A percentile compares a stretch with the other conserved stretches of the same genome.
Evolutionary conservation across 1,139 yeast species (phyloP).

Genomic region (Scheffersomyces cryptocercus): DNA sequence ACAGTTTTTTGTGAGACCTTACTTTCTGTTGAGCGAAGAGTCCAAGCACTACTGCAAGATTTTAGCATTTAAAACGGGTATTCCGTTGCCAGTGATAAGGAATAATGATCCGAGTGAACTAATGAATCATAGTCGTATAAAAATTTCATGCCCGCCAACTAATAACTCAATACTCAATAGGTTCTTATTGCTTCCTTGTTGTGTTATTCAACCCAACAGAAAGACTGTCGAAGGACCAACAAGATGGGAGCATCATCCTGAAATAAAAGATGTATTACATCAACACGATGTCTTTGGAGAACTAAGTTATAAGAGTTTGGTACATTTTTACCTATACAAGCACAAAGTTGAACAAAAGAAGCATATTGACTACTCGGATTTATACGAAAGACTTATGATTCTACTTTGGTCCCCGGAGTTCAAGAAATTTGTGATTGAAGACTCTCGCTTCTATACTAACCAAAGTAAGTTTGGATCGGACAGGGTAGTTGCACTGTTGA

Average conservation of each 20-base stretch:
- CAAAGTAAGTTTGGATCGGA: background rate
- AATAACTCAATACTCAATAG: background rate
- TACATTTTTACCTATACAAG: conserved; percentile 3
- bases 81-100: conserved; percentile 5
- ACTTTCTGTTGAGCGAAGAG: background rate
- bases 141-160: background rate
- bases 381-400: background rate
- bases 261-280: background rate
- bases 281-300: conserved; percentile 6
- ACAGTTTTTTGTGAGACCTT: conserved; percentile 3
- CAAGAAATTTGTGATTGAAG: conserved; percentile 1
- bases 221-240: background rate
- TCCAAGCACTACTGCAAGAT: conserved; percentile 1
- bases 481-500: background rate
- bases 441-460: background rate
- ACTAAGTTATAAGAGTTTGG: conserved; percentile 5
- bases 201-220: background rate
- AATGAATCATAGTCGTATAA: background rate
- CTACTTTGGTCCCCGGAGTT: conserved; percentile 1
- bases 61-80: conserved; percentile 1
- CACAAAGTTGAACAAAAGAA: conserved; percentile 1
- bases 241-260: conserved; percentile 1
- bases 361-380: background rate
- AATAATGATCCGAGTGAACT: background rate
- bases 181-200: background rate